These are phyloP conservation scores for Hemileccinum impolitum DNA, from an alignment of 768 basidiomycete species.

Conservation along the genomic window DNA sequence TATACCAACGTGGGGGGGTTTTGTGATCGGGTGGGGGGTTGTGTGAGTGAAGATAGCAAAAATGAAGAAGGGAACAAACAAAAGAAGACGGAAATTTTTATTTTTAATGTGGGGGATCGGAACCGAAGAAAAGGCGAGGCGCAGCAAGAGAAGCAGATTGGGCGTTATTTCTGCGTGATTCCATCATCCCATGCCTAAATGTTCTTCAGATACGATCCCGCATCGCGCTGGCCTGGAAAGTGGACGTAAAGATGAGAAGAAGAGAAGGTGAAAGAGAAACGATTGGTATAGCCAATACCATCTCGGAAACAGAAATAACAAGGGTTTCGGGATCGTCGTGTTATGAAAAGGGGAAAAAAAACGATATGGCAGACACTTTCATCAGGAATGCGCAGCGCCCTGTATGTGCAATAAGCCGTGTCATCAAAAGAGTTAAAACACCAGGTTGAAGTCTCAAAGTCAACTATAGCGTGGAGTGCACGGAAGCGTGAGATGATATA, in stretches of 20 bases:
- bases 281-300: constrained; percentile 21
- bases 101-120: not conserved
- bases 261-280: constrained; percentile 1
- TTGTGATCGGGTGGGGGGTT: too few species aligned
- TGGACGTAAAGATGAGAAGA: not conserved
- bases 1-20: constrained; percentile 22
- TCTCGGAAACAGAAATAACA: constrained; percentile 6
- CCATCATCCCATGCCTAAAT: constrained; percentile 7
- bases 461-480: constrained; percentile 20
- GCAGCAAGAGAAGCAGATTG: not conserved
- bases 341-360: not conserved
- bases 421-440: constrained; percentile 22
- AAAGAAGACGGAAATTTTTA: not conserved
- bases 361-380: constrained; percentile 18
- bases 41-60: not conserved
- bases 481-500: constrained; percentile 18
- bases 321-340: not conserved
- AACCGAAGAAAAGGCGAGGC: not conserved
- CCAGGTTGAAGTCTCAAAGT: constrained; percentile 20
- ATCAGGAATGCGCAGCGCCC: constrained; percentile 32
- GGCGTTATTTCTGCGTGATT: constrained; percentile 1
- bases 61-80: constrained; percentile 16
- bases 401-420: constrained; percentile 19
- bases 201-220: constrained; percentile 11
- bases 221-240: constrained; percentile 8